Evolutionary conservation across 139 green algal species (phyloP).

Genomic region (Volvox reticuliferus): DNA sequence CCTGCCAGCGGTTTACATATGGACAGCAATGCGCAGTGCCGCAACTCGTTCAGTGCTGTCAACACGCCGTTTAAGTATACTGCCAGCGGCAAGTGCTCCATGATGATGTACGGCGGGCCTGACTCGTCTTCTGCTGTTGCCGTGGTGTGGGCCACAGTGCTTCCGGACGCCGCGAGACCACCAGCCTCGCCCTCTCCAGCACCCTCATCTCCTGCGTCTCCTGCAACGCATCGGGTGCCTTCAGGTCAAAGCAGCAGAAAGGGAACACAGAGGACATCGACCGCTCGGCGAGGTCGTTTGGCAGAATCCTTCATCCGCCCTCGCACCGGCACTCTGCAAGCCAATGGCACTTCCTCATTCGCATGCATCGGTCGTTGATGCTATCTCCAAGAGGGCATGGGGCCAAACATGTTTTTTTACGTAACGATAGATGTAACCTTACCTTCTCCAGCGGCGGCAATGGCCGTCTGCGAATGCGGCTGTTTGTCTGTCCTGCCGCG

Average conservation of each 20-base stretch:
- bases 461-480: neutral
- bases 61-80: conserved; percentile 94
- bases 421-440: no score
- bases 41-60: conserved; percentile 94
- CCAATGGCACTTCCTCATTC: no score
- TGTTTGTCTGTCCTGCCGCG: conserved; percentile 18
- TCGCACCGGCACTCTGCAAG: no score
- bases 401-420: no score
- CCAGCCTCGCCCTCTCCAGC: neutral
- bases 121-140: conserved; percentile 44
- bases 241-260: no score
- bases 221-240: neutral
- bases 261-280: no score
- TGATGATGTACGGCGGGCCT: conserved; percentile 84
- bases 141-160: neutral
- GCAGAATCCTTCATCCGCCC: no score
- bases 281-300: no score
- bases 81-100: conserved; percentile 94
- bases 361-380: no score
- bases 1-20: conserved; percentile 24
- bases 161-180: neutral
- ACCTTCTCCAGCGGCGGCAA: no score
- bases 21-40: conserved; percentile 87
- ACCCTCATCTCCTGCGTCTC: neutral
- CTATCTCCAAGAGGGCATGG: no score